A percentile compares a stretch with the other conserved stretches of the same genome.
Conservation (phyloP, 2,329 filamentous ascomycete genomes). For the Trichoderma semiorbis region DNA sequence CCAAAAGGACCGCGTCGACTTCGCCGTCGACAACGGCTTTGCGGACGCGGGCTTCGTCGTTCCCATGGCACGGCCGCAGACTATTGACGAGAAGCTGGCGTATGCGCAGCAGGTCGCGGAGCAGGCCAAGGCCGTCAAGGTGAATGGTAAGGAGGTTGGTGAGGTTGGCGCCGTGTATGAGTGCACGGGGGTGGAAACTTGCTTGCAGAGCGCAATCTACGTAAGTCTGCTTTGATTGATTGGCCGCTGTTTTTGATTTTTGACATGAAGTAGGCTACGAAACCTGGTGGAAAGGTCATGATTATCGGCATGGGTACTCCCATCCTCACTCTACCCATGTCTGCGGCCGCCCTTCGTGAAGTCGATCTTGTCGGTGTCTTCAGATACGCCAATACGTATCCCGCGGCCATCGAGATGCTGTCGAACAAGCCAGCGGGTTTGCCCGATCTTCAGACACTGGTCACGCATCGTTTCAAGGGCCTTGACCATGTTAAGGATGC, state of each 20-base stretch:
- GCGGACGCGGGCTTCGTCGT: slow-evolving; percentile 52
- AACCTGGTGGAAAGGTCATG: slow-evolving; percentile 65
- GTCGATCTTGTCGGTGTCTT: slow-evolving; percentile 70
- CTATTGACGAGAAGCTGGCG: slow-evolving; percentile 50
- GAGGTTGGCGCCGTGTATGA: slow-evolving; percentile 70
- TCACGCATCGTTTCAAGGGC: slow-evolving; percentile 68
- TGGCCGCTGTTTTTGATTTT: background rate
- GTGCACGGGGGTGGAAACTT: slow-evolving; percentile 75
- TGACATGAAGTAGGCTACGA: slow-evolving; percentile 44
- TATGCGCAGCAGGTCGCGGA: slow-evolving; percentile 50
- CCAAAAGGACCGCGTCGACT: slow-evolving; percentile 53
- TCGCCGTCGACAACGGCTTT: slow-evolving; percentile 54
- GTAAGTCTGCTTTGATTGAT: slow-evolving; percentile 29
- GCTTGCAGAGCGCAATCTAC: slow-evolving; percentile 72
- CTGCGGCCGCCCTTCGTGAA: slow-evolving; percentile 64
- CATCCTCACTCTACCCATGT: slow-evolving; percentile 66
- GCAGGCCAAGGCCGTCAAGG: slow-evolving; percentile 36
- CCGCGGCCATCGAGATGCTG: slow-evolving; percentile 49
- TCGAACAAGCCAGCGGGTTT: slow-evolving; percentile 48
- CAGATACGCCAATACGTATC: slow-evolving; percentile 73
- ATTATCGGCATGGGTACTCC: slow-evolving; percentile 72
- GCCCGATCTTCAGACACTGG: slow-evolving; percentile 63
- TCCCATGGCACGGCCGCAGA: slow-evolving; percentile 45
- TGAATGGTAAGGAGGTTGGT: slow-evolving; percentile 47
- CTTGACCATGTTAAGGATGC: slow-evolving; percentile 61